A percentile compares a stretch with the other conserved stretches of the same genome.
Conservation (phyloP, 1,284 basidiomycete species). For the Trichosporon sp. region DNA sequence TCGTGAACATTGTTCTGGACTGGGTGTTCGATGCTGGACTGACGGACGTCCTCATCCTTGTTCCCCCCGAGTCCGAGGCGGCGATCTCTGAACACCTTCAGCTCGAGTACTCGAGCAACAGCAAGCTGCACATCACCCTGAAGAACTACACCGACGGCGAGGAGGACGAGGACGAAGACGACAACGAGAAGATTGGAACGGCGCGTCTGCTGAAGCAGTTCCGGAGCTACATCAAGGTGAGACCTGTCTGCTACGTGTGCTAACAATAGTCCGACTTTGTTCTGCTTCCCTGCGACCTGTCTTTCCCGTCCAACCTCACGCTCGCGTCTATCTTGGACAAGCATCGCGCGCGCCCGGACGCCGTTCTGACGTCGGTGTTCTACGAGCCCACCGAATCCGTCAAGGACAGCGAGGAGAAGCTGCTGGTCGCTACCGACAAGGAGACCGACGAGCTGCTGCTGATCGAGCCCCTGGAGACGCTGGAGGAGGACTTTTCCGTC, state of each 20-base stretch:
- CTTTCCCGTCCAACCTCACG: constrained; percentile 67
- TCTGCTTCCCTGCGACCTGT: constrained; percentile 84
- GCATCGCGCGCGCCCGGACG: constrained; percentile 68
- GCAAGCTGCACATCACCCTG: constrained; percentile 29
- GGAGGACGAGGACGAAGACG: constrained; percentile 34
- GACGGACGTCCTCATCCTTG: constrained; percentile 77
- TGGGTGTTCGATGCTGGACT: constrained; percentile 86
- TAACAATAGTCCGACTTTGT: constrained; percentile 66
- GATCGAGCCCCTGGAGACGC: constrained; percentile 60
- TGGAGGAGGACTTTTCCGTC: constrained; percentile 65
- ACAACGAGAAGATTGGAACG: constrained; percentile 37
- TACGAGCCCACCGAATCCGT: constrained; percentile 57
- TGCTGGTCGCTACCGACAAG: constrained; percentile 43
- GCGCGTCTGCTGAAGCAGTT: constrained; percentile 46
- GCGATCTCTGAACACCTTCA: constrained; percentile 70
- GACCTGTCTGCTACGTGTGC: background rate
- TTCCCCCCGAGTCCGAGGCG: constrained; percentile 67
- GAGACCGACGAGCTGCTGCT: constrained; percentile 64
- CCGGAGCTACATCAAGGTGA: constrained; percentile 42
- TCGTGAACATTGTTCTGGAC: constrained; percentile 75
- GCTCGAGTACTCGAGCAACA: constrained; percentile 39
- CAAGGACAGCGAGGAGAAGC: constrained; percentile 47
- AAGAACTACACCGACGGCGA: constrained; percentile 40
- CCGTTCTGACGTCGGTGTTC: constrained; percentile 74
- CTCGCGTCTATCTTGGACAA: constrained; percentile 70